Base-by-base conservation (phyloP, 768 basidiomycete species). In the Trametes punicea region DNA sequence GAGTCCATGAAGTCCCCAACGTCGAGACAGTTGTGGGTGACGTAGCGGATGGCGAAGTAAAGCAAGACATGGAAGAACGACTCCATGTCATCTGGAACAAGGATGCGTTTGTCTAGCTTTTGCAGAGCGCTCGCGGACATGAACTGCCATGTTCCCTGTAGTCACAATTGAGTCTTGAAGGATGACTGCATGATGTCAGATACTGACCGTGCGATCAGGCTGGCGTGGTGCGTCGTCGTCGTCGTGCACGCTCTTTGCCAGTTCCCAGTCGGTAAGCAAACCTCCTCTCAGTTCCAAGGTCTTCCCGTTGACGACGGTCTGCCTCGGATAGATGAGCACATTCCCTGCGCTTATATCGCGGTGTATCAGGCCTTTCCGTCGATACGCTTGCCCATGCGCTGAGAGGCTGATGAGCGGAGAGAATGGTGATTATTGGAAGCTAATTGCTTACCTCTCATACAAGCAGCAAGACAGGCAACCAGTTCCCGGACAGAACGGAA, bases 221-320 rank as follows among this genome's bases (percentile, higher is more conserved):
- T 55, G 46, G 2, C 46, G 29, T 3, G 34, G 9, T 1, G 2
- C 34, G n/a, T 36, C 29, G 1, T 33, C 25, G 2, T 10, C 21
- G 1, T 48, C 23, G 9, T 30, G 16, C 11, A 25, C 5, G 8
- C 38, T 15, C 40, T 40, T 55, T 7, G 59, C 38, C 3, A 56
- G 20, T 29, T 60, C 59, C 59, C 59, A 60, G 31, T 60, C 59
- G 10, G 34, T 47, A 3, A 60, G 59, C 6, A 40, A n/a, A 11
- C 40, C 51, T n/a, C 3, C n/a, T 7, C 16, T 7, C 6, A 13
- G 6, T 27, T 18, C 18, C 16, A 18, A 2, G 6, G 20, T 15
- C 15, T 30, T 30, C 2, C 42, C 51, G 33, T 34, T n/a, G 27
- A 7, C 16, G 3, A n/a, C 10, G 9, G 8, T 10, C 13, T 34